These are phyloP conservation scores for Thymus quinquecostatus DNA, from an alignment of 257 asterid genomes.

Conservation along the genomic window DNA sequence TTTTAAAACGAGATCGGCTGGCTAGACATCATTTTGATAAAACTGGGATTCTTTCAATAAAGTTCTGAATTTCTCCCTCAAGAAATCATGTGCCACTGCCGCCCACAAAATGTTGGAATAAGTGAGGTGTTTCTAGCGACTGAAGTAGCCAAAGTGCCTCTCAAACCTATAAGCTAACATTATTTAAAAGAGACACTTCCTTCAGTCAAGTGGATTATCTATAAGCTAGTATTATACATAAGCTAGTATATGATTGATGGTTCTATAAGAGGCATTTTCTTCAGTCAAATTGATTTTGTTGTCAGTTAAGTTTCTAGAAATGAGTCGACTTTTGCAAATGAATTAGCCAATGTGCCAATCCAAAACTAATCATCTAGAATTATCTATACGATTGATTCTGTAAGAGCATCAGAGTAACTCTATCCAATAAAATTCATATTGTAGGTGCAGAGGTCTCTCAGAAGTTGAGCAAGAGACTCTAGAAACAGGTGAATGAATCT, in stretches of 20 bases:
- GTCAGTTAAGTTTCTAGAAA: background rate
- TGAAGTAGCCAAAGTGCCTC: constrained; percentile 8
- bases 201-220: background rate
- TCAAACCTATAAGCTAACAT: background rate
- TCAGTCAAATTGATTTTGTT: background rate
- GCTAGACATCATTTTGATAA: constrained; percentile 5
- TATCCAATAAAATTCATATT: background rate
- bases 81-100: constrained; percentile 1
- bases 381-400: constrained; percentile 1
- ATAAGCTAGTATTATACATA: background rate
- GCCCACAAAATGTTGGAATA: constrained; percentile 19
- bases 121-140: background rate
- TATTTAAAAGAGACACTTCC: background rate
- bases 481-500: constrained; percentile 4
- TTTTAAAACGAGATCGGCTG: background rate
- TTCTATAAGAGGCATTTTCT: background rate
- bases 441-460: background rate
- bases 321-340: background rate
- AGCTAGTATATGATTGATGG: background rate
- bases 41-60: background rate
- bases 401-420: background rate
- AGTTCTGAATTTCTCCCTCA: background rate
- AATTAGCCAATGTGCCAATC: background rate
- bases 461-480: constrained; percentile 9
- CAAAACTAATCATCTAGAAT: background rate